Conservation (phyloP, 1,284 basidiomycete species). For the Leccinum variabile region DNA sequence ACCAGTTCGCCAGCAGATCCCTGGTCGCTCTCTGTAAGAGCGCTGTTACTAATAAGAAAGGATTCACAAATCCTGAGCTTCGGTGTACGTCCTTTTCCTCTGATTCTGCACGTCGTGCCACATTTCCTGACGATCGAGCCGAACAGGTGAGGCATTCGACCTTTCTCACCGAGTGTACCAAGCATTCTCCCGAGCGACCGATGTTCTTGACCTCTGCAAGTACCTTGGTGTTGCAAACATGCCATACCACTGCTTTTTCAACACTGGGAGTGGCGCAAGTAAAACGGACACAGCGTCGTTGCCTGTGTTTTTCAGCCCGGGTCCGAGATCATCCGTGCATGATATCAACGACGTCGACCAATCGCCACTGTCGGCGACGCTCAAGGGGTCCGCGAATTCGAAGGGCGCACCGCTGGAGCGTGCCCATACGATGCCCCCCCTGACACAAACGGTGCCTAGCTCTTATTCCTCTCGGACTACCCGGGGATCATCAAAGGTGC, state of each 20-base stretch:
- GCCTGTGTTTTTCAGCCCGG: not conserved
- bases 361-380: not conserved
- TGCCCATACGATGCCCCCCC: constrained; percentile 18
- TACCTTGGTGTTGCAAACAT: not conserved
- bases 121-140: constrained; percentile 4
- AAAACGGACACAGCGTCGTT: not conserved
- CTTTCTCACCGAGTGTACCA: constrained; percentile 11
- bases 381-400: constrained; percentile 2
- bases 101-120: not conserved
- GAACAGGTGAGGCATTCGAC: constrained; percentile 14
- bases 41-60: not conserved
- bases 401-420: constrained; percentile 15
- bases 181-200: constrained; percentile 1
- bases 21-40: constrained; percentile 17
- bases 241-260: not conserved
- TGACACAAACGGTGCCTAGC: not conserved
- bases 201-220: constrained; percentile 13
- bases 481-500: not conserved
- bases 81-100: constrained; percentile 18
- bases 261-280: not conserved
- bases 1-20: constrained; percentile 13
- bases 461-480: not conserved
- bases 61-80: not conserved
- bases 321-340: not conserved
- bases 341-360: not conserved